These are phyloP conservation scores for Cladophialophora psammophila DNA, from an alignment of 2,329 filamentous ascomycete genomes.

Conservation along the genomic window DNA sequence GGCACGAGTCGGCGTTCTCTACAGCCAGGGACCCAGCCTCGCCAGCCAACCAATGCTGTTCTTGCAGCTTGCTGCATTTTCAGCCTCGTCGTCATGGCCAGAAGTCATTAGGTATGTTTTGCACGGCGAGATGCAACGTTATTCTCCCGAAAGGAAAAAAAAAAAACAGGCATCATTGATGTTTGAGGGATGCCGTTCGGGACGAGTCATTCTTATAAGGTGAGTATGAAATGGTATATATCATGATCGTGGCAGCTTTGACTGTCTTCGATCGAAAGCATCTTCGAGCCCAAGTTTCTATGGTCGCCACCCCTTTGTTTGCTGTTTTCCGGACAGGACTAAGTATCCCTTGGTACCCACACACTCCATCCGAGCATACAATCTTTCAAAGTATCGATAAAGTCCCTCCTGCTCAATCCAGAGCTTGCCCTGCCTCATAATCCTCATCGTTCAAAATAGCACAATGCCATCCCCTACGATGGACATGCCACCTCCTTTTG, in stretches of 20 bases:
- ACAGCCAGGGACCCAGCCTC: not conserved
- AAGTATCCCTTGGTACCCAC: not conserved
- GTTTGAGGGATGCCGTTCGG: not conserved
- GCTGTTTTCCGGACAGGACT: not conserved
- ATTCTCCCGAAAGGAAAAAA: not conserved
- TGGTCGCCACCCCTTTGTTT: not conserved
- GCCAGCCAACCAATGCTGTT: not conserved
- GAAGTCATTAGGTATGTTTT: not conserved
- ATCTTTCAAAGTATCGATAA: not conserved
- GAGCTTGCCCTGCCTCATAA: not conserved
- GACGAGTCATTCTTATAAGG: not conserved
- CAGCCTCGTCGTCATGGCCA: constrained; percentile 12
- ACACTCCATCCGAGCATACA: not conserved
- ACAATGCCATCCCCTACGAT: constrained; percentile 1
- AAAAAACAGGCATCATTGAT: not conserved
- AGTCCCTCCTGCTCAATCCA: not conserved
- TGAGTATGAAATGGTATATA: constrained; percentile 7
- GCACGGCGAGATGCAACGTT: not conserved
- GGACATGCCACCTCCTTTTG: not conserved
- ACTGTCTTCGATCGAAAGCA: not conserved
- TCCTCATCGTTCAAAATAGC: not conserved
- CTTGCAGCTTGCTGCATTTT: not conserved
- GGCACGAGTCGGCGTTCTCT: constrained; percentile 12
- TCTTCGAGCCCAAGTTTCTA: not conserved
- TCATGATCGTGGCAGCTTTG: not conserved